A percentile compares a stretch with the other conserved stretches of the same genome.
These are phyloP conservation scores for Trametes elegans DNA, from an alignment of 768 basidiomycete genomes.

Conservation along the genomic window DNA sequence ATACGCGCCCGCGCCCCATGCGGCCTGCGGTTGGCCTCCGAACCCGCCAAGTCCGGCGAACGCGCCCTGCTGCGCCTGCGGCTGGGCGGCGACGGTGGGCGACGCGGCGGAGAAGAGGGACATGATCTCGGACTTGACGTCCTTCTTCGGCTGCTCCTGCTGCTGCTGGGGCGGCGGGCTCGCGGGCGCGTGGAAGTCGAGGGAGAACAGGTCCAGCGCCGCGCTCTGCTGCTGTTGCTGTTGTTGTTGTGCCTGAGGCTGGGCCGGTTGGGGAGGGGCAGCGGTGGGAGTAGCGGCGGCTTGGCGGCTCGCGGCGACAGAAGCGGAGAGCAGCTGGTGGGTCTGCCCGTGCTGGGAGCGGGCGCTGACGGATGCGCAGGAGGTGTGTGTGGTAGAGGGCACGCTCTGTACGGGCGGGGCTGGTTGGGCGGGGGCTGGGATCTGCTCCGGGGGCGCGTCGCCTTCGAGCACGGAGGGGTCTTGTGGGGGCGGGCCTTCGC, in stretches of 20 bases:
- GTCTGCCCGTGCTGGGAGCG: constrained; percentile 46
- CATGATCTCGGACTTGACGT: constrained; percentile 82
- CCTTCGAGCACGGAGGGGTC: constrained; percentile 80
- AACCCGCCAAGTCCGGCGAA: constrained; percentile 10
- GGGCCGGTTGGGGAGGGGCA: constrained; percentile 22
- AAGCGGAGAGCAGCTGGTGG: constrained; percentile 53
- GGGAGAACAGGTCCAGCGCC: constrained; percentile 72
- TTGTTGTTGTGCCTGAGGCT: constrained; percentile 23
- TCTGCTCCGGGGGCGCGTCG: constrained; percentile 28
- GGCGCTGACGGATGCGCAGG: constrained; percentile 22
- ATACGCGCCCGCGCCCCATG: constrained; percentile 25
- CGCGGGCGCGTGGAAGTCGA: constrained; percentile 78
- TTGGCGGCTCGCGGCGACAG: constrained; percentile 20
- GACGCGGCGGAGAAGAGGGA: constrained; percentile 66
- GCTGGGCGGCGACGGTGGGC: constrained; percentile 17
- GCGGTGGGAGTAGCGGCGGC: background rate
- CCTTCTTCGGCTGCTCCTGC: constrained; percentile 49
- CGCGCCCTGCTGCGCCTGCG: constrained; percentile 27
- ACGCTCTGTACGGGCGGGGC: constrained; percentile 12
- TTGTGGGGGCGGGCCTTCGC: constrained; percentile 79
- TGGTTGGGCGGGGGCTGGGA: constrained; percentile 19
- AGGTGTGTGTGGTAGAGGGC: constrained; percentile 17
- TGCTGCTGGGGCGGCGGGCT: constrained; percentile 26
- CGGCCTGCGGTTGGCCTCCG: constrained; percentile 16
- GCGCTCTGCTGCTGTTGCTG: constrained; percentile 30